Evolutionary conservation across 768 basidiomycete species (phyloP).

Genomic region (Hemileccinum impolitum): DNA sequence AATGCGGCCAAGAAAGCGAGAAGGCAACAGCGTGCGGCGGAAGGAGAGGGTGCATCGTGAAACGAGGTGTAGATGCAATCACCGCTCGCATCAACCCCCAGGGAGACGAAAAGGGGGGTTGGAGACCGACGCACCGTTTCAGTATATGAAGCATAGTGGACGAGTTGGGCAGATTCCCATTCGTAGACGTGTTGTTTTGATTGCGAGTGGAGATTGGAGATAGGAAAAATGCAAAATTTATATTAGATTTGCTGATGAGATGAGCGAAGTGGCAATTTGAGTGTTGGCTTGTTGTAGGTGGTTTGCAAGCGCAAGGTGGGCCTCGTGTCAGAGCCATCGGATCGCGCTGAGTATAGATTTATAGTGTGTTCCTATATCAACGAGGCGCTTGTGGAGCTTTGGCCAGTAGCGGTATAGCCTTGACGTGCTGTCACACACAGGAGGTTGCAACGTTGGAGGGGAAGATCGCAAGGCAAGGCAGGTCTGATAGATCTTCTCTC

Average conservation of each 20-base stretch:
- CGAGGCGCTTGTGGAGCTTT: conserved; percentile 7
- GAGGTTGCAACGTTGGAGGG: conserved; percentile 18
- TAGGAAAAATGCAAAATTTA: conserved; percentile 3
- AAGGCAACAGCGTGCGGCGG: conserved; percentile 55
- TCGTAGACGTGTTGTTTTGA: conserved; percentile 8
- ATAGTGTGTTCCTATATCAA: conserved; percentile 13
- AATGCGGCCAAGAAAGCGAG: conserved; percentile 91
- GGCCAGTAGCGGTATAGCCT: conserved; percentile 21
- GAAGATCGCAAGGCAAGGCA: conserved; percentile 5
- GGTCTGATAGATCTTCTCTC: background rate
- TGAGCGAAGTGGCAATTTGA: conserved; percentile 1
- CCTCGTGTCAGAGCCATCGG: conserved; percentile 9
- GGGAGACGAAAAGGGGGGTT: background rate
- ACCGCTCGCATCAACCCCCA: background rate
- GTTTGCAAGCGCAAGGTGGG: conserved; percentile 2
- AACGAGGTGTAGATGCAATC: background rate
- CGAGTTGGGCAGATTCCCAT: background rate
- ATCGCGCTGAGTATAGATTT: conserved; percentile 3
- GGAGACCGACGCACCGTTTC: background rate
- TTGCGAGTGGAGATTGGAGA: background rate
- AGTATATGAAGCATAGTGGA: background rate
- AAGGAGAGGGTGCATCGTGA: conserved; percentile 26
- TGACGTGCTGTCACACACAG: conserved; percentile 23
- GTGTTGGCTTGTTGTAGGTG: background rate
- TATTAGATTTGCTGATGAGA: conserved; percentile 1